Percentiles rank a stretch among this genome's conserved stretches.
Evolutionary conservation across 306 rosid species (phyloP).

Genomic region (Ochetophila trinervis): DNA sequence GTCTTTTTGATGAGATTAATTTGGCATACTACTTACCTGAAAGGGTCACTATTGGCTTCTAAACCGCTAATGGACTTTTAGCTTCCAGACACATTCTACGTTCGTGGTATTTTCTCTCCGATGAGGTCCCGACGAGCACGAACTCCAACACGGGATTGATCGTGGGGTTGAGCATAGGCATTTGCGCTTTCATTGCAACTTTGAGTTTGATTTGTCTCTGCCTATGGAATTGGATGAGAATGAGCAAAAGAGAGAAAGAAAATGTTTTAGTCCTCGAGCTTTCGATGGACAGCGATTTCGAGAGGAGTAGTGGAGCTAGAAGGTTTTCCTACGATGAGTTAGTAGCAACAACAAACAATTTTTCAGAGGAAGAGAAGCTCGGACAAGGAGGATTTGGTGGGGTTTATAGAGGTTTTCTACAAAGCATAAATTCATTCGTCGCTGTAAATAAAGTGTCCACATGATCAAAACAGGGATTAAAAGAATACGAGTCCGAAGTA

Average conservation of each 20-base stretch:
- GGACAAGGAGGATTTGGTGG: constrained; percentile 14
- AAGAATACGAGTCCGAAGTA: constrained; percentile 4
- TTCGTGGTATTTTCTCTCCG: constrained; percentile 24
- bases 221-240: neutral
- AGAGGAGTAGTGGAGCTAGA: constrained; percentile 4
- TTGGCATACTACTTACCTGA: constrained; percentile 12
- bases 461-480: neutral
- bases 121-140: too few species aligned
- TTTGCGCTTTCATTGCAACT: neutral
- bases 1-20: too few species aligned
- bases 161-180: constrained; percentile 4
- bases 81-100: neutral
- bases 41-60: constrained; percentile 27
- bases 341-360: neutral
- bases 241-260: neutral
- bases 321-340: neutral
- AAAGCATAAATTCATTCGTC: neutral
- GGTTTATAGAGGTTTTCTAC: constrained; percentile 4
- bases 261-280: constrained; percentile 7
- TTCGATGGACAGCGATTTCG: constrained; percentile 9
- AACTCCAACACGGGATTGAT: neutral
- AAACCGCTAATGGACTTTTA: constrained; percentile 10
- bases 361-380: constrained; percentile 1
- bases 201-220: neutral
- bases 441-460: constrained; percentile 4